These are phyloP conservation scores for Austroboletus festivus DNA, from an alignment of 768 basidiomycete genomes.

Conservation along the genomic window DNA sequence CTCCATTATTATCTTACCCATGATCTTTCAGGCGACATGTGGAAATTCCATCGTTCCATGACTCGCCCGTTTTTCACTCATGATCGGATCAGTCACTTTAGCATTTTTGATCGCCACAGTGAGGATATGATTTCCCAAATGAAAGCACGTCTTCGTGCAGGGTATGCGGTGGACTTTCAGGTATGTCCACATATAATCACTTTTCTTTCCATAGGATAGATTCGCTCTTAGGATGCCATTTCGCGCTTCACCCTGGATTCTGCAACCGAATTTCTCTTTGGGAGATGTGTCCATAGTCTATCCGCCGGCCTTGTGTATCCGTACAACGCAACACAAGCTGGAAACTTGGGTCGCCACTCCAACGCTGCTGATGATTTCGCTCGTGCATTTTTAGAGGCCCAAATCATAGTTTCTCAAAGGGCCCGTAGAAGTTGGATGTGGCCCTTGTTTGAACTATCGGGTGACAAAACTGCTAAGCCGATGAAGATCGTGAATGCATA, in stretches of 20 bases:
- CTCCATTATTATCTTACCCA: slow-evolving; percentile 2
- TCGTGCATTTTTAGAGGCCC: slow-evolving; percentile 47
- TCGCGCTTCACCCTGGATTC: slow-evolving; percentile 65
- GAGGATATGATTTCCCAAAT: slow-evolving; percentile 42
- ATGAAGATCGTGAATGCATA: slow-evolving; percentile 55
- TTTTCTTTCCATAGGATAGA: neutral
- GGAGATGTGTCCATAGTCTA: slow-evolving; percentile 53
- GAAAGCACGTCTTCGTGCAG: slow-evolving; percentile 46
- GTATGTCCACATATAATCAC: slow-evolving; percentile 19
- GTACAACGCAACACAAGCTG: slow-evolving; percentile 30
- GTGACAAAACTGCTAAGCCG: slow-evolving; percentile 43
- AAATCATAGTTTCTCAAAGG: slow-evolving; percentile 41
- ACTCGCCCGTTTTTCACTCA: slow-evolving; percentile 63
- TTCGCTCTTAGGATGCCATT: slow-evolving; percentile 45
- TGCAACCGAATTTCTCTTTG: slow-evolving; percentile 65
- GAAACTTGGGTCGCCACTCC: slow-evolving; percentile 23
- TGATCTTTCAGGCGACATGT: slow-evolving; percentile 39
- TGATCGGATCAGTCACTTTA: slow-evolving; percentile 58
- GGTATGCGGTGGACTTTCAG: slow-evolving; percentile 59
- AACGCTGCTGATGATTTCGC: slow-evolving; percentile 43
- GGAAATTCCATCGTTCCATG: slow-evolving; percentile 65
- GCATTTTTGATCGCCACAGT: slow-evolving; percentile 56
- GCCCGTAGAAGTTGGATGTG: slow-evolving; percentile 47
- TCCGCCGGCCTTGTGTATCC: slow-evolving; percentile 52
- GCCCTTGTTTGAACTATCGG: slow-evolving; percentile 49